A percentile compares a stretch with the other conserved stretches of the same genome.
These are phyloP conservation scores for Coemansia umbellata DNA, from an alignment of 192 early-diverging fungal species.

Conservation along the genomic window DNA sequence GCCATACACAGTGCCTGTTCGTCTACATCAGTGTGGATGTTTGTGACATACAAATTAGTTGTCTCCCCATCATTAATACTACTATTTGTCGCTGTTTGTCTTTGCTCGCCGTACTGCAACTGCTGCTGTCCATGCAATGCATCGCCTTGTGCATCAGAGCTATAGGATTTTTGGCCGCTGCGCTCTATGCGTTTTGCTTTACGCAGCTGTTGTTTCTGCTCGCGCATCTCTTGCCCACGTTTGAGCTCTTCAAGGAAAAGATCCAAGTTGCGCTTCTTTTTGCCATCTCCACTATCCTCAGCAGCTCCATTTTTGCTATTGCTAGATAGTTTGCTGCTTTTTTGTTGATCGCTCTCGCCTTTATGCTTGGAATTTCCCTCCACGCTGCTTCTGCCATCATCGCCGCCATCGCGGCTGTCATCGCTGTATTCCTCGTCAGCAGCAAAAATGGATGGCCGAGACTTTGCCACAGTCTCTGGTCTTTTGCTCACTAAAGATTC, in stretches of 20 bases:
- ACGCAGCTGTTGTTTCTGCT: conserved; percentile 45
- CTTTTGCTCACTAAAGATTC: too few relatives aligned
- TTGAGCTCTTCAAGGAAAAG: conserved; percentile 83
- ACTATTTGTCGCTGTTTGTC: not conserved
- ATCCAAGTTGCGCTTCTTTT: conserved; percentile 77
- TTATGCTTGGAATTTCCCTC: too few relatives aligned
- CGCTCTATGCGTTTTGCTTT: conserved; percentile 13
- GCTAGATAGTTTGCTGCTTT: too few relatives aligned
- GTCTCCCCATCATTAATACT: conserved; percentile 65
- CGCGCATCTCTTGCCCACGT: conserved; percentile 65
- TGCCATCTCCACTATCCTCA: conserved; percentile 14
- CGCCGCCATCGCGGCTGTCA: not conserved
- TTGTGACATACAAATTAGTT: conserved; percentile 84
- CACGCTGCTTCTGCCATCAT: not conserved
- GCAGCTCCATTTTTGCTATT: not conserved
- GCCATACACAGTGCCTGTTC: conserved; percentile 68
- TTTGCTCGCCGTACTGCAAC: not conserved
- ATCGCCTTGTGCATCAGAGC: not conserved
- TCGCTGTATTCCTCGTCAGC: conserved; percentile 1
- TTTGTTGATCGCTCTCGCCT: too few relatives aligned
- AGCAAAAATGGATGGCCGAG: conserved; percentile 3
- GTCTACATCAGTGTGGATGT: conserved; percentile 68
- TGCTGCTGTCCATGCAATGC: not conserved
- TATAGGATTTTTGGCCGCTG: not conserved
- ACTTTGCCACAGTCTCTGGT: not conserved